Conservation (phyloP, 768 basidiomycete species). For the Tricholoma saponaceum region DNA sequence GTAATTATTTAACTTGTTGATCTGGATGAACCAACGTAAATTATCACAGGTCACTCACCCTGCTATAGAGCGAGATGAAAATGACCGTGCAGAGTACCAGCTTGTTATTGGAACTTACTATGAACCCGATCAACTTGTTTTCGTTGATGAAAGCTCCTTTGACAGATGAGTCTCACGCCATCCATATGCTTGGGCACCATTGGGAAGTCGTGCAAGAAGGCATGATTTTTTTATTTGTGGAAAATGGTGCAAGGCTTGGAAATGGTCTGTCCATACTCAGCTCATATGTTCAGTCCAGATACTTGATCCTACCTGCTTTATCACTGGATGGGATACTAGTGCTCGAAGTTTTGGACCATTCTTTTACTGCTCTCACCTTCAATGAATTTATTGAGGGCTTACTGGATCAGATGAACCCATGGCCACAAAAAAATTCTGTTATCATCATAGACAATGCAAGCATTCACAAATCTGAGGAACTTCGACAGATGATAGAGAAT, state of each 20-base stretch:
- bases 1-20: not conserved
- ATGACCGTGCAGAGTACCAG: constrained; percentile 14
- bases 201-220: constrained; percentile 18
- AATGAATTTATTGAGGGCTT: constrained; percentile 3
- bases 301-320: constrained; percentile 8
- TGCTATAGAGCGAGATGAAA: constrained; percentile 20
- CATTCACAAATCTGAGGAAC: constrained; percentile 10
- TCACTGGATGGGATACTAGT: not conserved
- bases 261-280: not conserved
- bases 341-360: not conserved
- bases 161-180: constrained; percentile 17
- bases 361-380: not conserved
- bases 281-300: not conserved
- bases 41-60: constrained; percentile 9
- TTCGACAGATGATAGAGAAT: not conserved
- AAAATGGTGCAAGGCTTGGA: constrained; percentile 12
- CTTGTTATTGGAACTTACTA: constrained; percentile 15
- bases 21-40: not conserved
- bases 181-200: constrained; percentile 21
- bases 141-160: constrained; percentile 27
- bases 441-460: constrained; percentile 11
- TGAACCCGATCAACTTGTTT: constrained; percentile 21
- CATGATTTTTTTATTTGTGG: constrained; percentile 24
- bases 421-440: constrained; percentile 7
- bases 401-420: constrained; percentile 10